Evolutionary conservation across 2,329 filamentous ascomycete species (phyloP).

Genomic region (Alternaria ventricosa): DNA sequence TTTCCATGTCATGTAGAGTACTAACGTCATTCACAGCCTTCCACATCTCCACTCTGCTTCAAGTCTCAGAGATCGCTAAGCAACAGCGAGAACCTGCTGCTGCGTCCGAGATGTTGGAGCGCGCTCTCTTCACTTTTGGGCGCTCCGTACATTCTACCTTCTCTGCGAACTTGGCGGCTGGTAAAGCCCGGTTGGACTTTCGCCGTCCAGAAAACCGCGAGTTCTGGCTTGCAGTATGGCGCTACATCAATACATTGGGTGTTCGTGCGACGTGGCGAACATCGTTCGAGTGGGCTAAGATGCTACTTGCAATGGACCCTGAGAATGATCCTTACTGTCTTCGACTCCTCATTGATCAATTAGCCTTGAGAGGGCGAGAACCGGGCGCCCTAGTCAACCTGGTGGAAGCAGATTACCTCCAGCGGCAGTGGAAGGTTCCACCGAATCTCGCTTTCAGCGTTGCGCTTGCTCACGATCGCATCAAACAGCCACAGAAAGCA

Average conservation of each 20-base stretch:
- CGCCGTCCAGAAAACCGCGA: slow-evolving; percentile 85
- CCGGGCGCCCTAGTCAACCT: slow-evolving; percentile 78
- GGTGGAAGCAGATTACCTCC: slow-evolving; percentile 59
- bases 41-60: slow-evolving; percentile 90
- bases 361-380: slow-evolving; percentile 82
- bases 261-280: slow-evolving; percentile 94
- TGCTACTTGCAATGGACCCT: slow-evolving; percentile 77
- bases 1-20: not conserved
- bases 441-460: slow-evolving; percentile 78
- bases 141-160: slow-evolving; percentile 86
- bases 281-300: slow-evolving; percentile 90
- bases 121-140: slow-evolving; percentile 93
- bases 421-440: slow-evolving; percentile 60
- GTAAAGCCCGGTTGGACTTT: slow-evolving; percentile 83
- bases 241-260: slow-evolving; percentile 84
- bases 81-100: slow-evolving; percentile 88
- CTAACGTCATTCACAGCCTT: slow-evolving; percentile 65
- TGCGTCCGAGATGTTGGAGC: slow-evolving; percentile 85
- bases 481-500: slow-evolving; percentile 70
- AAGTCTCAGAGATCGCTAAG: slow-evolving; percentile 90
- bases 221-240: slow-evolving; percentile 87
- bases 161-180: slow-evolving; percentile 74
- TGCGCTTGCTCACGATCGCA: slow-evolving; percentile 76
- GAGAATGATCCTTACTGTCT: slow-evolving; percentile 82
- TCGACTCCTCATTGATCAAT: slow-evolving; percentile 78